A percentile compares a stretch with the other conserved stretches of the same genome.
Evolutionary conservation across 148 eudicot species (phyloP).

Genomic region (Cornus kousa): DNA sequence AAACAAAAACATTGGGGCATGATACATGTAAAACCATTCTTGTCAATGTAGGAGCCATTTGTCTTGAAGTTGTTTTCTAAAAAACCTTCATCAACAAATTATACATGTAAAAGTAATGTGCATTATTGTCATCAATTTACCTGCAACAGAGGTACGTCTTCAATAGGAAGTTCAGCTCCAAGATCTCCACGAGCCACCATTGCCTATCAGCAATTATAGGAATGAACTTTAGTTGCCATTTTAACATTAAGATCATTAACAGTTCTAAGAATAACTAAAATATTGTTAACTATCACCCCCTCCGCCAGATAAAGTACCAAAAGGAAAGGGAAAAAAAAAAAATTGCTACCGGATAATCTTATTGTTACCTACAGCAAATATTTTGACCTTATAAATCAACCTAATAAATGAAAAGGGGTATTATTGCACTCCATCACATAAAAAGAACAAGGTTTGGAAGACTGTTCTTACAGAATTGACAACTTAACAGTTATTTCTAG

Average conservation of each 20-base stretch:
- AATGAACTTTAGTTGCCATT: neutral
- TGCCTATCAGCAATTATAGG: conserved; percentile 44
- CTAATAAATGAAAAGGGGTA: no score
- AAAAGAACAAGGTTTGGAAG: no score
- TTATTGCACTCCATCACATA: no score
- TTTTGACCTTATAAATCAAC: no score
- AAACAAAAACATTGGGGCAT: neutral
- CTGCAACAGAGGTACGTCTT: conserved; percentile 98
- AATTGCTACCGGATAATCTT: neutral
- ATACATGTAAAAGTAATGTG: neutral
- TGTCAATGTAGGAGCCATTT: neutral
- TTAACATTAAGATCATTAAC: no score
- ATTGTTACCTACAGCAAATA: no score
- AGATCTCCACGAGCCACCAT: conserved; percentile 99
- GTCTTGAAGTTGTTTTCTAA: conserved; percentile 2
- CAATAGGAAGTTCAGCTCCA: conserved; percentile 99
- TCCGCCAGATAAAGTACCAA: no score
- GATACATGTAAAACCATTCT: neutral
- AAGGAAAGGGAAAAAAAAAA: neutral
- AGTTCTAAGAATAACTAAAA: no score
- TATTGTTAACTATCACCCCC: no score
- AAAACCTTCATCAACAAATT: neutral
- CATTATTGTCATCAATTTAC: conserved; percentile 32
- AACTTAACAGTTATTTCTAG: no score
- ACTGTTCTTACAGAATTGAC: no score